phyloP scores from a whole-genome alignment of 75 land plant genomes.

The Pseudotsuga menziesii region DNA sequence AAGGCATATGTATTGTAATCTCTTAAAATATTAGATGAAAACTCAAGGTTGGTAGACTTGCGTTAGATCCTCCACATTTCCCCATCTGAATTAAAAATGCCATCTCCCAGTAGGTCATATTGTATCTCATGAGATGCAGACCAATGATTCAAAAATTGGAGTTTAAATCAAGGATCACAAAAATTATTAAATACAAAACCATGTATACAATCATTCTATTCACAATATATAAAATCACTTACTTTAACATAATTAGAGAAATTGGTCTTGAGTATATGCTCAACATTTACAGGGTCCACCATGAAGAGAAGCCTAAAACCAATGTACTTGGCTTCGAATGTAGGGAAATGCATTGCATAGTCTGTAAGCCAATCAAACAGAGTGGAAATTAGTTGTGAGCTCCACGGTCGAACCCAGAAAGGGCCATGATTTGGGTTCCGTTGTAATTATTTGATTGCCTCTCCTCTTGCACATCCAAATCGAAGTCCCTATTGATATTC shows the following conservation, averaged over 20 bases:
- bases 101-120: constrained; percentile 24
- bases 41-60: constrained; percentile 30
- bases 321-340: not conserved
- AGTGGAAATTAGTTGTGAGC: not conserved
- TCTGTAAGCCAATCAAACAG: constrained; percentile 10
- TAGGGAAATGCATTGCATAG: not conserved
- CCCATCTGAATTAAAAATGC: constrained; percentile 32
- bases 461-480: not conserved
- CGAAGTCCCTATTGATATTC: not conserved
- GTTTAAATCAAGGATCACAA: not conserved
- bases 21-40: constrained; percentile 24
- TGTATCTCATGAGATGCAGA: constrained; percentile 1
- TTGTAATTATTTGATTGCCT: not conserved
- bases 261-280: constrained; percentile 27
- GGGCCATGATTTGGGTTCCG: constrained; percentile 1
- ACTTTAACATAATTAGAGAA: constrained; percentile 20
- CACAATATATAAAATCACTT: not conserved
- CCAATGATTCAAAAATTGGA: not conserved
- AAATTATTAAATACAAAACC: no score
- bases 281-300: constrained; percentile 18
- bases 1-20: constrained; percentile 10
- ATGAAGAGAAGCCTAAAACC: constrained; percentile 7
- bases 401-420: constrained; percentile 4
- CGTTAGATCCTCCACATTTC: constrained; percentile 26
- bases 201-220: no score